These are phyloP conservation scores for Pseudocercospora cruenta DNA, from an alignment of 2,329 filamentous ascomycete species.

Conservation along the genomic window DNA sequence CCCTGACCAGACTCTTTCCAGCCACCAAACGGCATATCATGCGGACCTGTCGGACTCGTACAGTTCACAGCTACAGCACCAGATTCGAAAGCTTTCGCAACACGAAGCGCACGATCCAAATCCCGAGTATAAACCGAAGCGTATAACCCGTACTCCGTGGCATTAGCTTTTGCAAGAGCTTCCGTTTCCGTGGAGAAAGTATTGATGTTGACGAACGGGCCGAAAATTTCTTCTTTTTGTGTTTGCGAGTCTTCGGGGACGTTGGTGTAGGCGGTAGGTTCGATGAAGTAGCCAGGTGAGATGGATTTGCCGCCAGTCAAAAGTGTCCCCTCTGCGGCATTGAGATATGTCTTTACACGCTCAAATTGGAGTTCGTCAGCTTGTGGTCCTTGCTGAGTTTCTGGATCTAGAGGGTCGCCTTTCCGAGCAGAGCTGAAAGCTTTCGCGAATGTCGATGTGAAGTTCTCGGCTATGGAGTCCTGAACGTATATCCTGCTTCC, in stretches of 20 bases:
- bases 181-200: conserved; percentile 40
- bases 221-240: conserved; percentile 42
- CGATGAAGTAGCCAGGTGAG: conserved; percentile 44
- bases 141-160: conserved; percentile 43
- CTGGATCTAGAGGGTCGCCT: neutral
- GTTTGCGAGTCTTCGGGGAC: conserved; percentile 44
- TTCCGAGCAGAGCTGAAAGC: neutral
- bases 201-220: conserved; percentile 42
- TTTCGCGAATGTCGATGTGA: neutral
- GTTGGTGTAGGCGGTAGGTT: conserved; percentile 51
- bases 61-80: conserved; percentile 46
- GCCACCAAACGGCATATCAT: conserved; percentile 46
- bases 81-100: conserved; percentile 44
- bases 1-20: conserved; percentile 40
- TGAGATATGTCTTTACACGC: neutral
- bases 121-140: conserved; percentile 42
- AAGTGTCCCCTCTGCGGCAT: conserved; percentile 25
- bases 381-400: neutral
- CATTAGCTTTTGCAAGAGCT: conserved; percentile 39
- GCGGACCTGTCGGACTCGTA: conserved; percentile 38
- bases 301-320: neutral
- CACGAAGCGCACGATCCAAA: conserved; percentile 41
- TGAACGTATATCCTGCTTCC: conserved; percentile 62
- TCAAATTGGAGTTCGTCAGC: neutral
- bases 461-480: conserved; percentile 29